These are phyloP conservation scores for Boletus semigastroideus DNA, from an alignment of 1,284 basidiomycete genomes.

Conservation along the genomic window DNA sequence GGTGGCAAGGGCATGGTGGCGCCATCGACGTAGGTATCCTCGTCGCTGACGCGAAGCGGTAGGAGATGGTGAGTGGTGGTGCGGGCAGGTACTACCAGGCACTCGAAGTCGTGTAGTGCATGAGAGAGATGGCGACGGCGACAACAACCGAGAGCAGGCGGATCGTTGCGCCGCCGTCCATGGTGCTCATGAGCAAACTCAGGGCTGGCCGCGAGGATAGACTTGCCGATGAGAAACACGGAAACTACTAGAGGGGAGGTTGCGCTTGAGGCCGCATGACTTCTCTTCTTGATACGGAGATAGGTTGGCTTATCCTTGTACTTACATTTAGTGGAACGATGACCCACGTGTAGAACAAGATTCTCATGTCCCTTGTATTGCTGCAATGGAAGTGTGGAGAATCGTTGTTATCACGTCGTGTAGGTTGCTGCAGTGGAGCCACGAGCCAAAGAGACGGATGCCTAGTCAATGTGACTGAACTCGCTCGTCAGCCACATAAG, in stretches of 20 bases:
- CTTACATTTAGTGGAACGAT: slow-evolving; percentile 1
- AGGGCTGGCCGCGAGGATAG: not conserved
- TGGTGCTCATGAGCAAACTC: not conserved
- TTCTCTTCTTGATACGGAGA: slow-evolving; percentile 5
- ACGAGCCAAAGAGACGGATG: slow-evolving; percentile 18
- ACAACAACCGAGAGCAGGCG: too few species aligned
- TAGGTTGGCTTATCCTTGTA: slow-evolving; percentile 9
- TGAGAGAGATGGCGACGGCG: too few species aligned
- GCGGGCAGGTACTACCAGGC: too few species aligned
- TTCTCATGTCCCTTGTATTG: slow-evolving; percentile 22
- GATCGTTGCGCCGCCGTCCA: too few species aligned
- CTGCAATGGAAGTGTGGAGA: slow-evolving; percentile 29
- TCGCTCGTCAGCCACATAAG: not conserved
- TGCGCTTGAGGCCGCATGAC: not conserved
- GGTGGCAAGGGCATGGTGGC: too few species aligned
- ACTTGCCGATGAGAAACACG: not conserved
- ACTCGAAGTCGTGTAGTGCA: too few species aligned
- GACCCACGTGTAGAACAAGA: slow-evolving; percentile 20
- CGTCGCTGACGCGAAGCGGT: too few species aligned
- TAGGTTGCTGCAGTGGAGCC: slow-evolving; percentile 17
- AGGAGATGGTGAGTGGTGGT: too few species aligned
- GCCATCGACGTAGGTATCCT: too few species aligned
- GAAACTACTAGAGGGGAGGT: not conserved
- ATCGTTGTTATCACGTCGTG: slow-evolving; percentile 21
- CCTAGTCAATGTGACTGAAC: not conserved